Evolutionary conservation across 192 early-diverging fungal species (phyloP).

Genomic region (Coemansia sp.): DNA sequence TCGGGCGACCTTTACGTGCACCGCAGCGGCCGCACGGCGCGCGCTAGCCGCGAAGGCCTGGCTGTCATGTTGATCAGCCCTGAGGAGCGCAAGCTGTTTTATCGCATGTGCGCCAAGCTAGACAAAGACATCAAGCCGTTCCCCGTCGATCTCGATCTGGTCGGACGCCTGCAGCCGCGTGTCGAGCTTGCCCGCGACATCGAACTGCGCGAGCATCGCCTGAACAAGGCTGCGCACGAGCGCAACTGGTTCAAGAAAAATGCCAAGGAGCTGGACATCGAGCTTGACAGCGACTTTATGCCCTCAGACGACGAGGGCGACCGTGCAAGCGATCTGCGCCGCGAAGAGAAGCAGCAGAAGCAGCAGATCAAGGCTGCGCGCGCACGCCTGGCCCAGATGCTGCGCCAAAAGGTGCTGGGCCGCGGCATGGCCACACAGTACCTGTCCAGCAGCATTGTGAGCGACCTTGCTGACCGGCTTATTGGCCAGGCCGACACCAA

Average conservation of each 20-base stretch:
- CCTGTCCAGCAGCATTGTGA: slow-evolving; percentile 59
- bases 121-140: slow-evolving; percentile 75
- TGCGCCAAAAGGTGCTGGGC: slow-evolving; percentile 32
- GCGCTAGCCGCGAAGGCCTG: slow-evolving; percentile 78
- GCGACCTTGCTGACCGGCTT: slow-evolving; percentile 61
- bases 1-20: slow-evolving; percentile 95
- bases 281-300: slow-evolving; percentile 68
- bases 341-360: slow-evolving; percentile 17
- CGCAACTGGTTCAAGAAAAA: slow-evolving; percentile 74
- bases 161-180: slow-evolving; percentile 69
- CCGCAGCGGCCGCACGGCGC: slow-evolving; percentile 89
- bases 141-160: slow-evolving; percentile 71
- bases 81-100: slow-evolving; percentile 76
- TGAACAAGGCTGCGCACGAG: slow-evolving; percentile 65
- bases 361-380: slow-evolving; percentile 27
- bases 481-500: slow-evolving; percentile 32
- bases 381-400: slow-evolving; percentile 17
- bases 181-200: slow-evolving; percentile 79
- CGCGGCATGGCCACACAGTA: slow-evolving; percentile 55
- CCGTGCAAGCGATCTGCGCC: slow-evolving; percentile 12
- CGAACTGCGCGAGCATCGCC: slow-evolving; percentile 72
- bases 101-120: slow-evolving; percentile 77
- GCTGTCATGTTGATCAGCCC: slow-evolving; percentile 80
- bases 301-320: slow-evolving; percentile 44
- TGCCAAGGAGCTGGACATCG: slow-evolving; percentile 76